Evolutionary conservation across 1,284 basidiomycete species (phyloP).

Genomic region (Lignosus rhinocerotis): DNA sequence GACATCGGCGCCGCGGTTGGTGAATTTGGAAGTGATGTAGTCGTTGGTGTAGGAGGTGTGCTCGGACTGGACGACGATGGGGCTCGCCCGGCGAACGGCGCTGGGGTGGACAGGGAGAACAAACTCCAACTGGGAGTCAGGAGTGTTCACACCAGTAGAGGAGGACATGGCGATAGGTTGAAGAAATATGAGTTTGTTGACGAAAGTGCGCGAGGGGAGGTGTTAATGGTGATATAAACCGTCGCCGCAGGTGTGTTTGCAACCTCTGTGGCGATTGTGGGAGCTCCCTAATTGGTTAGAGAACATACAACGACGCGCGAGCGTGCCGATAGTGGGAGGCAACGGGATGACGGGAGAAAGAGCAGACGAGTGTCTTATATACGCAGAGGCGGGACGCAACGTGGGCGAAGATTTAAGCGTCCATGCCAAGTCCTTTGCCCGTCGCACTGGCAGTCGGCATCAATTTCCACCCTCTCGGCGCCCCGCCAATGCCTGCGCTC

Average conservation of each 20-base stretch:
- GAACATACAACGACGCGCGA: conserved; percentile 67
- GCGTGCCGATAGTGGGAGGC: not conserved
- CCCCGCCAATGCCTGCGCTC: not conserved
- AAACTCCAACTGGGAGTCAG: conserved; percentile 65
- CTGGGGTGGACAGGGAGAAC: conserved; percentile 80
- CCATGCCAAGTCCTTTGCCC: not conserved
- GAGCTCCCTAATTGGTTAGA: conserved; percentile 81
- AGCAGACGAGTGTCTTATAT: conserved; percentile 18
- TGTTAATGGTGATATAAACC: conserved; percentile 56
- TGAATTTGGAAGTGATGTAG: conserved; percentile 81
- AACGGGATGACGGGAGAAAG: not conserved
- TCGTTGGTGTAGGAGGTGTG: conserved; percentile 82
- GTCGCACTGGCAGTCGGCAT: not conserved
- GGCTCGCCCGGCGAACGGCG: conserved; percentile 73
- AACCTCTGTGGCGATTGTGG: conserved; percentile 78
- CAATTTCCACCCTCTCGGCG: not conserved
- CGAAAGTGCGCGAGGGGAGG: conserved; percentile 21
- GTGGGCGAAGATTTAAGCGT: conserved; percentile 8
- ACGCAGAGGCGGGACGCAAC: conserved; percentile 2
- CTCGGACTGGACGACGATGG: conserved; percentile 84
- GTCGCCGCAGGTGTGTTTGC: conserved; percentile 68
- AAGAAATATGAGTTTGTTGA: conserved; percentile 21
- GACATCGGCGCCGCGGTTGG: conserved; percentile 82
- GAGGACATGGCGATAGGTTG: conserved; percentile 47
- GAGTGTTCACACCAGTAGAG: conserved; percentile 61